Evolutionary conservation across 495 filamentous ascomycete species (phyloP).

Genomic region (Podospora tetraspora): DNA sequence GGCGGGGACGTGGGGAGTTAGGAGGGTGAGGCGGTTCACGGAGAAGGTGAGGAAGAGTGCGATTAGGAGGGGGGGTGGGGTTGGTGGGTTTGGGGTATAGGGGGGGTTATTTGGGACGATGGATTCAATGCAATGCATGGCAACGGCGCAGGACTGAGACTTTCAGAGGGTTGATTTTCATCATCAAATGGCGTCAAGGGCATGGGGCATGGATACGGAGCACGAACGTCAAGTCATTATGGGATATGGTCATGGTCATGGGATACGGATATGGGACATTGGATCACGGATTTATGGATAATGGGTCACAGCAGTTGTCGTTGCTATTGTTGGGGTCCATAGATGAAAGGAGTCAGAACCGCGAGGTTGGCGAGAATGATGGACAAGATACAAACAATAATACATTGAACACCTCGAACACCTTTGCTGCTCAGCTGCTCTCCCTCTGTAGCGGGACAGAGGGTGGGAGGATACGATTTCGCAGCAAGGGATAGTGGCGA

Average conservation of each 20-base stretch:
- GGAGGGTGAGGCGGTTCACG: constrained; percentile 37
- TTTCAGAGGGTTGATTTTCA: background rate
- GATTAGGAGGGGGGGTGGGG: constrained; percentile 18
- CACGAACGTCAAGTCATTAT: background rate
- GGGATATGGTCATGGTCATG: constrained; percentile 1
- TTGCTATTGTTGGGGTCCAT: background rate
- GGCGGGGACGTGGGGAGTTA: constrained; percentile 31
- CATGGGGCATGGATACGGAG: background rate
- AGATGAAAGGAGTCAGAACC: background rate
- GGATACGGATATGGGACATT: background rate
- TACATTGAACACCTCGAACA: background rate
- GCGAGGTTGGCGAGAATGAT: background rate
- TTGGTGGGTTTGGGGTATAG: background rate
- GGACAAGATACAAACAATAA: background rate
- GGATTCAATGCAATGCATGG: constrained; percentile 1
- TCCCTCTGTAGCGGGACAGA: background rate
- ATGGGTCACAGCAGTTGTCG: background rate
- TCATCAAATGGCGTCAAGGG: background rate
- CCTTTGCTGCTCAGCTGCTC: background rate
- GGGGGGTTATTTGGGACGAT: background rate
- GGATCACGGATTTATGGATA: background rate
- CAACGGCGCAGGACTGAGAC: background rate
- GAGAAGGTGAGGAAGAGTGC: constrained; percentile 36
- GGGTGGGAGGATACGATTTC: too few relatives aligned
- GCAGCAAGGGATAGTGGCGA: background rate